Evolutionary conservation across 1,139 yeast species (phyloP).

Genomic region (Suhomyces ambrosiae): DNA sequence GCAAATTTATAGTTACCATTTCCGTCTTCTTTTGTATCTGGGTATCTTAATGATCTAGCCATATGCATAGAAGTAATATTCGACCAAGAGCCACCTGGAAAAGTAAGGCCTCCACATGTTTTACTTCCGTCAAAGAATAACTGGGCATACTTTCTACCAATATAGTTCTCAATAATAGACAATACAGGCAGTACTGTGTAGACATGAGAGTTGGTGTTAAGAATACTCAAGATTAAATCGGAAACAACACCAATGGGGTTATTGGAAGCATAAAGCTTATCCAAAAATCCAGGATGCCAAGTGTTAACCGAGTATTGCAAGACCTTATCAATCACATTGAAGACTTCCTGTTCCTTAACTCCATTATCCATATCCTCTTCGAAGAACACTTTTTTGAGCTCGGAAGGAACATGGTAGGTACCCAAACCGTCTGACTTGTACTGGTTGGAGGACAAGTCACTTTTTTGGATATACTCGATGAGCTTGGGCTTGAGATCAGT

Average conservation of each 20-base stretch:
- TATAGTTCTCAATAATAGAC: constrained; percentile 71
- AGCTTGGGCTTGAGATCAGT: constrained; percentile 39
- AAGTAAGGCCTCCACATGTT: constrained; percentile 78
- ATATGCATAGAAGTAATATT: constrained; percentile 79
- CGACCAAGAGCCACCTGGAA: constrained; percentile 88
- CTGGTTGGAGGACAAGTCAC: constrained; percentile 33
- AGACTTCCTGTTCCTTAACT: constrained; percentile 14
- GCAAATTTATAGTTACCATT: constrained; percentile 61
- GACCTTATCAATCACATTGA: constrained; percentile 56
- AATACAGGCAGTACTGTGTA: constrained; percentile 84
- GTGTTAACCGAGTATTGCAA: constrained; percentile 74
- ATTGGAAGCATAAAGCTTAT: constrained; percentile 80
- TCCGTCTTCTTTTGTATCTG: constrained; percentile 70
- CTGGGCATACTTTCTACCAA: constrained; percentile 68
- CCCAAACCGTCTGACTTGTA: constrained; percentile 40
- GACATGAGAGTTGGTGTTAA: constrained; percentile 85
- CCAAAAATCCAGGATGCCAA: constrained; percentile 87
- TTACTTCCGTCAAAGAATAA: constrained; percentile 53
- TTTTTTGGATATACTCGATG: constrained; percentile 35
- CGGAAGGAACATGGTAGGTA: constrained; percentile 39
- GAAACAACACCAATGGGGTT: constrained; percentile 82
- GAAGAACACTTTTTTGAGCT: constrained; percentile 31
- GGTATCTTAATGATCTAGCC: constrained; percentile 67
- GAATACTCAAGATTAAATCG: constrained; percentile 66
- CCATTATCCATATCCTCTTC: constrained; percentile 12